Base-by-base conservation (phyloP, 805 yeast species). In the Candida corydali region DNA sequence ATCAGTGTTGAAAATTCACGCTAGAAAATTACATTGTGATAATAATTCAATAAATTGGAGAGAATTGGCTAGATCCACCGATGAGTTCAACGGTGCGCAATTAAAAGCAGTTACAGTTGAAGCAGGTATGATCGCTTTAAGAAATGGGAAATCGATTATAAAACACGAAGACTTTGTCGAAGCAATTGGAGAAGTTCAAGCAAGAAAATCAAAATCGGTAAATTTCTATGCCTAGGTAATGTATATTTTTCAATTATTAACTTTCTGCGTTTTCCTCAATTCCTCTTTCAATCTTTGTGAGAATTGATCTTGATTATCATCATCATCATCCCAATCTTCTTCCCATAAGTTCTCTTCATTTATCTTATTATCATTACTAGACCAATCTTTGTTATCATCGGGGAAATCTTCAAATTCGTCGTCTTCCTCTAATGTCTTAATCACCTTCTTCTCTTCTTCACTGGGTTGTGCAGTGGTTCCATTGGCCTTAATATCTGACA, bases 21-120 rank as follows among this genome's bases (percentile, higher is more conserved):
- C 98, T 9, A 80, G 98, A 59, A 94, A 93, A 58, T 86, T 93
- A 87, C 86, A 95, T 33, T 84, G 89, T 40, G 96, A 87, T 59
- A 65, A 65, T 49, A 82, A 78, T 42, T 80, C 85, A 26, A 88
- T 93, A 45, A 93, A 93, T 67, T 93, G 98, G 98, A 86, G 88
- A 62, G 98, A 93, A 69, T 76, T 93, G 57, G 98, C 99, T 3
- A 78, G 98, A 59, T 86, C 96, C 6, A 93, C 98, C 0, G 98
- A 93, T 61, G 99, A 93, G 65, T 93, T 93, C 63, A 93, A 93
- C 56, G 99, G 99, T 57, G 99, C 99, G 1, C 98, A 93, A 65
- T 73, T 93, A 59, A 93, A 93, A 69, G 98, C 98, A 2, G 99
- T 93, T 29, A 89, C 97, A 6, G 98, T 93, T 16, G 99, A 93